Evolutionary conservation across 139 green algal genomes (phyloP), one percentile per base, ranked within the genome.

Genomic region (Microglena sp.): DNA sequence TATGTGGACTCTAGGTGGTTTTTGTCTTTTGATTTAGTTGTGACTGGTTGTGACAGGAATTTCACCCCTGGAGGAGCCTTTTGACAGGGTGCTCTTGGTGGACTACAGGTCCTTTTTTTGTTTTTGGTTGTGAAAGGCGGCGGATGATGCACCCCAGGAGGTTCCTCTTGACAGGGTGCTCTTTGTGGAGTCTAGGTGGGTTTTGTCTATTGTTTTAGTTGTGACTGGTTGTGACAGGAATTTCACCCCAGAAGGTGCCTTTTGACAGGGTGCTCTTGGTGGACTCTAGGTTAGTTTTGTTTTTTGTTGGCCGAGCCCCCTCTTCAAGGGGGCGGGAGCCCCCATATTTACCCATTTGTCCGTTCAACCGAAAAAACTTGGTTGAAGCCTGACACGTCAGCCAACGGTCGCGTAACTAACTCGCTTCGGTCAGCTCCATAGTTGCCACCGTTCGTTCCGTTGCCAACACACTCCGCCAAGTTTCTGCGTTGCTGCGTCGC

Each of bases 61-160:
- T 50, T 50, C 40, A 24, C 40, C 11, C 11, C 18, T 18, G n/a
- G 36, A 74, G 69, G 0, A 44, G 45, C 22, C 26, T 33, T 4
- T 32, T 62, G 31, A 55, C 54, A 32, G 22, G 11, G 54, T 27
- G 18, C 54, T 24, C 43, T 53, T 53, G 18, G 43, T 53, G 43
- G 43, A 53, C 56, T 18, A 18, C 15, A 18, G 18, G 22, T 7
- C 18, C 18, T 24, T 11, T 50, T 50, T 50, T 50, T 24, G 15
- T 50, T 11, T 18, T 18, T 24, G 15, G 15, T 50, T 18, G 40
- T 11, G 70, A 67, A 45, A 76, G 34, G 3, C 33, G 8, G 5
- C 67, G 69, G 6, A 40, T 55, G 0, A 26, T 36, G 27, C 46
- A 45, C 8, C 84, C 84, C 70, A 66, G 86, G 58, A 33, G 24